Base-by-base conservation (phyloP, 495 filamentous ascomycete species). In the Bacidia gigantensis region DNA sequence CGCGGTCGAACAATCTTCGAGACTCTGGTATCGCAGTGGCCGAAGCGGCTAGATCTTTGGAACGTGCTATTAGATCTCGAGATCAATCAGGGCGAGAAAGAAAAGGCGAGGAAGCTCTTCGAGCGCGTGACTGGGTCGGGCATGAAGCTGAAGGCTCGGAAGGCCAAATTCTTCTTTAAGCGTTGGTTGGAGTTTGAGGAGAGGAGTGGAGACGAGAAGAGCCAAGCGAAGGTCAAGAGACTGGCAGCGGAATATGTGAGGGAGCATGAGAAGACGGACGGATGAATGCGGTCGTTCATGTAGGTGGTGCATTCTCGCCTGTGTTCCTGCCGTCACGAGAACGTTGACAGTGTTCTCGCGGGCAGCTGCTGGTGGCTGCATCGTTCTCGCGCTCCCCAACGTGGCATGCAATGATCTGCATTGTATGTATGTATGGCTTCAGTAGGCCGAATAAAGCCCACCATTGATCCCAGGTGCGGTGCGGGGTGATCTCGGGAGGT, bases 1-100 rank as follows among this genome's bases (percentile, higher is more conserved):
- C 85, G 88, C 25, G 92, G 90, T 20, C 84, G 93, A 9, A 97
- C 92, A 3, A 81, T 97, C 41, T 95, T 97, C 59, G 92, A 96
- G 66, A 86, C 81, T 29, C 74, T 98, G 3, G 71, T 96, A 5
- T 75, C 79, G 22, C 82, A 82, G 14, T 95, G 83, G 72, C 87
- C 87, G 53, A 92, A 89, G 73, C 84, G 83, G 54, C 76, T 88
- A 44, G 88, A 95, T 64, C 66, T 95, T 46, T 97, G 90, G 89
- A 95, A 89, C 66, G 78, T 93, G 60, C 80, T 90, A 39, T 57
- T 96, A 11, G 87, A 95, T 58, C 73, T 95, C 56, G 92, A 98
- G 69, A 83, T 84, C 54, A 80, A 76, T 59, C 61, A 70, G 55
- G 80, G 74, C 12, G 74, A 80, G 46, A 69, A 71, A 29, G 83